Percentiles rank a stretch among this genome's conserved stretches.
Conservation (phyloP, 1,139 yeast species). For the Suhomyces terraborum region DNA sequence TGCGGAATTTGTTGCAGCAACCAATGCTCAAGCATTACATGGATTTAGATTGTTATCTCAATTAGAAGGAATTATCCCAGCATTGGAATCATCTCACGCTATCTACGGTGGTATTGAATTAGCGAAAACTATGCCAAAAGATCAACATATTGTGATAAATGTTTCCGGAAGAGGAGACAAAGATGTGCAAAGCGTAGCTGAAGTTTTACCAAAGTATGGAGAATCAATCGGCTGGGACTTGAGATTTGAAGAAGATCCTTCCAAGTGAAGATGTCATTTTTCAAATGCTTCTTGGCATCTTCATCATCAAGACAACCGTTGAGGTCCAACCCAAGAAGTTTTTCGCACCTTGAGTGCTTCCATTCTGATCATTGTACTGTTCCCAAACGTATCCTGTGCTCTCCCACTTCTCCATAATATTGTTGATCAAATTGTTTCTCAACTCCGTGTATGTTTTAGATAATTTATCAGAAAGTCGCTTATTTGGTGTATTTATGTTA, state of each 20-base stretch:
- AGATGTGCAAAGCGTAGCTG: slow-evolving; percentile 98
- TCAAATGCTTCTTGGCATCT: slow-evolving; percentile 60
- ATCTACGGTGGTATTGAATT: slow-evolving; percentile 85
- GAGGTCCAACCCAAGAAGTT: slow-evolving; percentile 97
- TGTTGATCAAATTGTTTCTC: slow-evolving; percentile 66
- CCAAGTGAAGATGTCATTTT: slow-evolving; percentile 24
- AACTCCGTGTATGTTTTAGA: slow-evolving; percentile 52
- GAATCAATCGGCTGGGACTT: slow-evolving; percentile 94
- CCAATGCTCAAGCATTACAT: slow-evolving; percentile 87
- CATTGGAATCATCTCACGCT: slow-evolving; percentile 96
- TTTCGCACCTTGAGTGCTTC: slow-evolving; percentile 78
- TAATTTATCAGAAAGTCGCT: slow-evolving; percentile 38
- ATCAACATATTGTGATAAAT: slow-evolving; percentile 80
- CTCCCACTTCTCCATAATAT: slow-evolving; percentile 68
- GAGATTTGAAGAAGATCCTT: slow-evolving; percentile 69
- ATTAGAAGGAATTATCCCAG: slow-evolving; percentile 97
- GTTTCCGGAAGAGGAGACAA: slow-evolving; percentile 99
- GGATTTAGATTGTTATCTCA: slow-evolving; percentile 90
- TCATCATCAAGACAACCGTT: slow-evolving; percentile 76
- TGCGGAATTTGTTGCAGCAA: slow-evolving; percentile 87
- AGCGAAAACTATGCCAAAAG: slow-evolving; percentile 82
- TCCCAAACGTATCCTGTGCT: slow-evolving; percentile 88
- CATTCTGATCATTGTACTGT: slow-evolving; percentile 79
- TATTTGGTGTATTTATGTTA: slow-evolving; percentile 17
- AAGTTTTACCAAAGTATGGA: slow-evolving; percentile 84